phyloP scores from a whole-genome alignment of 1,139 yeast genomes.

The Blastobotrys petasosporus region DNA sequence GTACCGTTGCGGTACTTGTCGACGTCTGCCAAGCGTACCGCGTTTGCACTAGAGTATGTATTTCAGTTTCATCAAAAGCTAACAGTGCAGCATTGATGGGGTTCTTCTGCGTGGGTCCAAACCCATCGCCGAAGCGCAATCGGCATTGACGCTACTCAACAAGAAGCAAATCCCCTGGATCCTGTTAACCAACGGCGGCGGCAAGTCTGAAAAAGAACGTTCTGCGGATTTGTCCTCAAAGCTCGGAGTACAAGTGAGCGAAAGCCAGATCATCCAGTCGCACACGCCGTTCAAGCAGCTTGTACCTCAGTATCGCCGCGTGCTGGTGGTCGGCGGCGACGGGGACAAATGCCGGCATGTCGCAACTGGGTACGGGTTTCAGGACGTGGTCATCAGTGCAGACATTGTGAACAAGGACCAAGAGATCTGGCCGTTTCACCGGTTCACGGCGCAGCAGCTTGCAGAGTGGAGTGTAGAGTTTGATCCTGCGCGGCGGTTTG shows the following conservation, averaged over 20 bases:
- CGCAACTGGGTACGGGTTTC: slow-evolving; percentile 72
- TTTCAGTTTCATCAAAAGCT: neutral
- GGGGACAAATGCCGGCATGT: slow-evolving; percentile 63
- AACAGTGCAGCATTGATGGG: slow-evolving; percentile 60
- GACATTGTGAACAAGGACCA: slow-evolving; percentile 50
- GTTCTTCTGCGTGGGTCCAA: slow-evolving; percentile 76
- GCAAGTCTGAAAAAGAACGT: slow-evolving; percentile 60
- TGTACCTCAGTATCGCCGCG: slow-evolving; percentile 49
- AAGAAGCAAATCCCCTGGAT: slow-evolving; percentile 66
- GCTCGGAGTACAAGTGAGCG: slow-evolving; percentile 43
- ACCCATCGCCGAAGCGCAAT: slow-evolving; percentile 62
- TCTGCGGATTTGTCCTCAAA: slow-evolving; percentile 50
- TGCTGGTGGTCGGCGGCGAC: slow-evolving; percentile 80
- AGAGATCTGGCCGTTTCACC: slow-evolving; percentile 69
- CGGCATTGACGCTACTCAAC: slow-evolving; percentile 56
- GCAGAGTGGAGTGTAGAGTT: slow-evolving; percentile 37
- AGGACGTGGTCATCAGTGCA: slow-evolving; percentile 67
- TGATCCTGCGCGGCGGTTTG: slow-evolving; percentile 45
- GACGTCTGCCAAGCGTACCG: slow-evolving; percentile 14
- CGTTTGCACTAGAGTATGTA: slow-evolving; percentile 36
- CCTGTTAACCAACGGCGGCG: slow-evolving; percentile 91
- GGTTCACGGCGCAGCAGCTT: slow-evolving; percentile 45
- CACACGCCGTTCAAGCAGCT: slow-evolving; percentile 83
- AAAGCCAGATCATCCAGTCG: slow-evolving; percentile 73
- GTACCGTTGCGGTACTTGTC: slow-evolving; percentile 1